phyloP scores from a whole-genome alignment of 768 basidiomycete species.

The Nidularia pulvinata region DNA sequence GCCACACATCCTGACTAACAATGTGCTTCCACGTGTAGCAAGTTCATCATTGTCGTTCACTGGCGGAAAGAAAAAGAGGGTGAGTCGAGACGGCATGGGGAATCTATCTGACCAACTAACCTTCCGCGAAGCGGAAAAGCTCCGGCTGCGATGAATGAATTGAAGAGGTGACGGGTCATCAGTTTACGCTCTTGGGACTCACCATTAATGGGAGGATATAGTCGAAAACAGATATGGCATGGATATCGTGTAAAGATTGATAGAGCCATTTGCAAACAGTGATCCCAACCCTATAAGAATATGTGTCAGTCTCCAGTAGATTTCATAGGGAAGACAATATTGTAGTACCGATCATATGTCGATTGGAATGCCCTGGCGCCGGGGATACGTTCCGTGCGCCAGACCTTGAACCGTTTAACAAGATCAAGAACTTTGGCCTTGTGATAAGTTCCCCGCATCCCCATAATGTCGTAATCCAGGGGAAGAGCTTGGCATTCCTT shows the following conservation, averaged over 20 bases:
- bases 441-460: conserved; percentile 66
- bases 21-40: conserved; percentile 56
- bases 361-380: conserved; percentile 84
- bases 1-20: conserved; percentile 85
- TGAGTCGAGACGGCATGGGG: not conserved
- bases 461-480: conserved; percentile 72
- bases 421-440: conserved; percentile 56
- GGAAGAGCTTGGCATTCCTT: conserved; percentile 61
- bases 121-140: conserved; percentile 73
- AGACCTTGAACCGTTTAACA: conserved; percentile 60
- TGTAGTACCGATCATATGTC: conserved; percentile 72
- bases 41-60: conserved; percentile 80
- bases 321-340: not conserved
- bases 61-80: conserved; percentile 12
- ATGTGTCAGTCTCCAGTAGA: conserved; percentile 2
- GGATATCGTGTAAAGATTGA: conserved; percentile 71
- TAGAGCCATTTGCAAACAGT: conserved; percentile 80
- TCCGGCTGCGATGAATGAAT: conserved; percentile 51
- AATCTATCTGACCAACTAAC: conserved; percentile 24
- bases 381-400: conserved; percentile 70
- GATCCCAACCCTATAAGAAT: conserved; percentile 49
- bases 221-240: conserved; percentile 77
- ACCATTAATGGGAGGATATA: conserved; percentile 85
- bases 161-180: conserved; percentile 1
- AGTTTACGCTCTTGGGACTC: conserved; percentile 9